Evolutionary conservation across 2,329 filamentous ascomycete genomes (phyloP).

Genomic region (Ophioceras dolichostomum): DNA sequence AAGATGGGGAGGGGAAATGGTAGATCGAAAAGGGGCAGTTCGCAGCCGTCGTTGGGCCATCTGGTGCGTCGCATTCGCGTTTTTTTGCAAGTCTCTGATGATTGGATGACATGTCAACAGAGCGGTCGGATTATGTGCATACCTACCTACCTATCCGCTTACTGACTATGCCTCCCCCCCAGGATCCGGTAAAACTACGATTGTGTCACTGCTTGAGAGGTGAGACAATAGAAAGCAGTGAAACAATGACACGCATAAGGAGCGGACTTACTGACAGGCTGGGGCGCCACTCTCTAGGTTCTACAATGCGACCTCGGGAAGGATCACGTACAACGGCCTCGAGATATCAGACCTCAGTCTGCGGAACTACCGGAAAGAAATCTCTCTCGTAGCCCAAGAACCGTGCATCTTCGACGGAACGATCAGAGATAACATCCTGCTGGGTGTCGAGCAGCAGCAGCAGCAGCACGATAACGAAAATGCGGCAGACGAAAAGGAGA

Average conservation of each 20-base stretch:
- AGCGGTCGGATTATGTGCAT: neutral
- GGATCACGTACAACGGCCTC: conserved; percentile 41
- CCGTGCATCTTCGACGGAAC: conserved; percentile 43
- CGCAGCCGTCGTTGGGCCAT: conserved; percentile 18
- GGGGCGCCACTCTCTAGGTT: too few species aligned
- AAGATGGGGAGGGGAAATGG: neutral
- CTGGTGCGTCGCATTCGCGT: conserved; percentile 13
- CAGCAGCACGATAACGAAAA: neutral
- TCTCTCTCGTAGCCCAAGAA: conserved; percentile 48
- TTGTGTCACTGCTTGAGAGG: conserved; percentile 36
- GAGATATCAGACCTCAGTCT: conserved; percentile 41
- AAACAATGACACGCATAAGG: neutral
- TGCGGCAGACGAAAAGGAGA: neutral
- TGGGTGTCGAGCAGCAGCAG: conserved; percentile 13
- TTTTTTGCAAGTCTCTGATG: too few species aligned
- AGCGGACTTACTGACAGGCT: neutral
- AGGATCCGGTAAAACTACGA: conserved; percentile 20
- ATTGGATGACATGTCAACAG: too few species aligned
- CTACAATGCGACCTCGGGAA: conserved; percentile 29
- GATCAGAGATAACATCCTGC: conserved; percentile 17
- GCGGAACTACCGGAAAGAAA: conserved; percentile 35
- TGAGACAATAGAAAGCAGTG: conserved; percentile 1
- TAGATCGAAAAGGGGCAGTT: conserved; percentile 18
- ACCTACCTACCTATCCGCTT: too few species aligned
- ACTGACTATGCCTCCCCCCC: too few species aligned